Evolutionary conservation across 345 rosid species (phyloP).

Genomic region (Cochlearia excelsa): DNA sequence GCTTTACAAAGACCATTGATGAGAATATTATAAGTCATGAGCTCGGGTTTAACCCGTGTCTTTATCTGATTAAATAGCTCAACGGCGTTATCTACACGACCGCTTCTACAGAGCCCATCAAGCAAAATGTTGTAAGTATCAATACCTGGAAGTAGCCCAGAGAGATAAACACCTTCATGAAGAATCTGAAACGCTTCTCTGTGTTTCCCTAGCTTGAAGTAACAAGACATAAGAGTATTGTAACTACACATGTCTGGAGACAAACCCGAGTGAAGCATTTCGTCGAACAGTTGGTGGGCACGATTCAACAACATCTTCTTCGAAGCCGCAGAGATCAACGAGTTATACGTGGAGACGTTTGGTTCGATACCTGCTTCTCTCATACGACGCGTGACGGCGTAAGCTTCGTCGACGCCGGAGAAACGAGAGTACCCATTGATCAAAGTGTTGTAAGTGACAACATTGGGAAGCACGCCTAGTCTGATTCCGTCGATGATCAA

Average conservation of each 20-base stretch:
- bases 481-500: conserved; percentile 56
- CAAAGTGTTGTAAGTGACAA: conserved; percentile 72
- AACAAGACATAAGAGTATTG: conserved; percentile 74
- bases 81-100: conserved; percentile 50
- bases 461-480: conserved; percentile 70
- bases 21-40: conserved; percentile 69
- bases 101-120: conserved; percentile 77
- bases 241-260: conserved; percentile 80
- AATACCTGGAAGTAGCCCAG: conserved; percentile 37
- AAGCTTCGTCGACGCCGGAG: conserved; percentile 57
- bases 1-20: conserved; percentile 71
- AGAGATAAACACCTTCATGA: conserved; percentile 37
- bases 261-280: conserved; percentile 63
- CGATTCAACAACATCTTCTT: conserved; percentile 39
- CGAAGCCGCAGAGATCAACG: conserved; percentile 66
- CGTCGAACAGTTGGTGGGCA: conserved; percentile 67
- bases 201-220: conserved; percentile 59
- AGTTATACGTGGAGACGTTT: conserved; percentile 59
- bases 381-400: conserved; percentile 59
- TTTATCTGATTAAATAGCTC: conserved; percentile 52
- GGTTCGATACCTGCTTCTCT: conserved; percentile 61
- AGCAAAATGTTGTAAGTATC: conserved; percentile 68
- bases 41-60: conserved; percentile 50
- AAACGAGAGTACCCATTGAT: conserved; percentile 63
- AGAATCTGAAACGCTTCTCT: conserved; percentile 63